These are phyloP conservation scores for Isatis lusitanica DNA, from an alignment of 441 rosid genomes.

Conservation along the genomic window DNA sequence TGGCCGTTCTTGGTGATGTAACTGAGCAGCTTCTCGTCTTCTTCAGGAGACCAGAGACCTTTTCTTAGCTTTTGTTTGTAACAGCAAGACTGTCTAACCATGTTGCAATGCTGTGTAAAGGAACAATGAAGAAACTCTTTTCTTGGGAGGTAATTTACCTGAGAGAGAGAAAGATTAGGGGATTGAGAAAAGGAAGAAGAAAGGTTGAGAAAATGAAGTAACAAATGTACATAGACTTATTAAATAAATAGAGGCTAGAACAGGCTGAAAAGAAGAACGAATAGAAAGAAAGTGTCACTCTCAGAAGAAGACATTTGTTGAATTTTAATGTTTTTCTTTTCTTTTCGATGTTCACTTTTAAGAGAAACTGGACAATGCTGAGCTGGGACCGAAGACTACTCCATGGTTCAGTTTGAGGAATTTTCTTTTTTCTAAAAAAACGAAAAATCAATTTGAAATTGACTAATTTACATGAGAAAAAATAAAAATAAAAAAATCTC, in stretches of 20 bases:
- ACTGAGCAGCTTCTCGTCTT: conserved; percentile 73
- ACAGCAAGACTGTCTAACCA: conserved; percentile 88
- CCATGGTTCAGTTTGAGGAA: neutral
- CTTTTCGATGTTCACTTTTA: neutral
- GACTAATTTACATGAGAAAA: too few species aligned
- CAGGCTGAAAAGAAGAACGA: neutral
- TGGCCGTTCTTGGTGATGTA: conserved; percentile 52
- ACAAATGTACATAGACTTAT: conserved; percentile 27
- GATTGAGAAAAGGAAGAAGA: neutral
- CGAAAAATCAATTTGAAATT: too few species aligned
- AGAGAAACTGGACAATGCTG: neutral
- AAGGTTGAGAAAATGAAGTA: conserved; percentile 40
- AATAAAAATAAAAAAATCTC: too few species aligned
- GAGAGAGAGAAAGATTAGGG: neutral
- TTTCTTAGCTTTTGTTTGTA: conserved; percentile 90
- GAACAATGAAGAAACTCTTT: neutral
- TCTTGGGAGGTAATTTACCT: neutral
- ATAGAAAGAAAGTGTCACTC: conserved; percentile 41
- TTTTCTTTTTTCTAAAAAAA: too few species aligned
- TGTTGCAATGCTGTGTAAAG: conserved; percentile 22
- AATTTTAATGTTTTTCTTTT: neutral
- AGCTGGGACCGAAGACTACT: conserved; percentile 7
- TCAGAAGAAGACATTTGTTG: conserved; percentile 25
- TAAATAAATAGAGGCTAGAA: neutral
- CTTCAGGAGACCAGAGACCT: conserved; percentile 97